Conservation (phyloP, 495 filamentous ascomycete species). For the Penicillium mononematosum region DNA sequence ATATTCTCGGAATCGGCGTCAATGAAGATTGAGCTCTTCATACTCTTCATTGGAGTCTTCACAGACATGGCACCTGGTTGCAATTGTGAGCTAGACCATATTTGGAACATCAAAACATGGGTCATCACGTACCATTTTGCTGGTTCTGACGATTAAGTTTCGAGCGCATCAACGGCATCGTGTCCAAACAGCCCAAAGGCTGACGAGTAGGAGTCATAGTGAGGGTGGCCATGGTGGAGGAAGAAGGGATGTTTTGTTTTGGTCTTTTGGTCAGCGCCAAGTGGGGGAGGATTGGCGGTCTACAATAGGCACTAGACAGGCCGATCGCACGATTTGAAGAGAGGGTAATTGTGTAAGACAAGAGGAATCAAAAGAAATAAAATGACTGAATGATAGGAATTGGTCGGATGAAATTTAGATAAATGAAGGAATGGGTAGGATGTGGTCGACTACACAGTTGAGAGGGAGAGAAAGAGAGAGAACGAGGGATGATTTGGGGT, state of each 20-base stretch:
- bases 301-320: constrained; percentile 13
- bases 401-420: background rate
- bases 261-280: constrained; percentile 32
- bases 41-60: constrained; percentile 24
- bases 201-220: constrained; percentile 45
- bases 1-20: constrained; percentile 75
- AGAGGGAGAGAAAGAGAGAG: background rate
- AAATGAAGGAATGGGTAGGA: constrained; percentile 8
- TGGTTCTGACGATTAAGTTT: constrained; percentile 53
- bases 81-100: constrained; percentile 1
- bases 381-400: constrained; percentile 7
- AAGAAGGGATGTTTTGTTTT: constrained; percentile 30
- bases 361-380: background rate
- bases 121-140: constrained; percentile 51
- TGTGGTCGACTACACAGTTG: background rate
- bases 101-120: background rate
- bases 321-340: constrained; percentile 6
- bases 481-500: constrained; percentile 5
- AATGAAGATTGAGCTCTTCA: constrained; percentile 45
- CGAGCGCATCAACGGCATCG: constrained; percentile 42
- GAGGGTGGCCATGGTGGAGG: constrained; percentile 40
- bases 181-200: constrained; percentile 46
- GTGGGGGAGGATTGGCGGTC: constrained; percentile 24
- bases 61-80: constrained; percentile 25
- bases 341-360: background rate